Conservation (phyloP, 2,329 filamentous ascomycete genomes). For the Clonostachys solani region DNA sequence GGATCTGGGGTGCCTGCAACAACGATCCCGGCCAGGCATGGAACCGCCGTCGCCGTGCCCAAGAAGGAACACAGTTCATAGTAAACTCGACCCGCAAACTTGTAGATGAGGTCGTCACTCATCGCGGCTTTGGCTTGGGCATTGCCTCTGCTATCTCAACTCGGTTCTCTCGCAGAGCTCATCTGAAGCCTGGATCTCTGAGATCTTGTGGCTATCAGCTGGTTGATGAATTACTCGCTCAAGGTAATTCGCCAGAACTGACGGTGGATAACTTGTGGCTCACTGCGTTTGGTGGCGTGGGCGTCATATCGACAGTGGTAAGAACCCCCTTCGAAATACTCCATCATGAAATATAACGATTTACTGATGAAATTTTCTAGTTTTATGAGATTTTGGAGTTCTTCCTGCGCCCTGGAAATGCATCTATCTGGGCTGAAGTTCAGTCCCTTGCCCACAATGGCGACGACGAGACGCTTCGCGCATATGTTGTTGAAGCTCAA, state of each 20-base stretch:
- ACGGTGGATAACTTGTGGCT: constrained; percentile 31
- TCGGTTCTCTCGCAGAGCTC: constrained; percentile 16
- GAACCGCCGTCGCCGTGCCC: constrained; percentile 36
- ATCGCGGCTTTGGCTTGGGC: constrained; percentile 22
- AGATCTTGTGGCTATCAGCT: constrained; percentile 31
- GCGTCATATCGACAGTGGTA: constrained; percentile 29
- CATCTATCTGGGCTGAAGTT: constrained; percentile 34
- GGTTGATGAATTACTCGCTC: constrained; percentile 26
- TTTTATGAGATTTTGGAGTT: constrained; percentile 37
- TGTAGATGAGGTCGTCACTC: constrained; percentile 25
- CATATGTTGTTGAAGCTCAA: constrained; percentile 33
- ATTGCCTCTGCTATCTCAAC: constrained; percentile 18
- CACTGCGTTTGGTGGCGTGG: constrained; percentile 32
- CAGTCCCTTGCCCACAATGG: constrained; percentile 27
- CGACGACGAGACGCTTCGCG: constrained; percentile 23
- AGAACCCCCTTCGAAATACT: constrained; percentile 5
- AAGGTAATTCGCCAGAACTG: constrained; percentile 22
- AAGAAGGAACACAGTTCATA: constrained; percentile 28
- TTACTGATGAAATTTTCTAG: constrained; percentile 13
- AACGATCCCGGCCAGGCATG: constrained; percentile 40
- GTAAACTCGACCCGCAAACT: constrained; percentile 30
- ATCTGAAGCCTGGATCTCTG: constrained; percentile 27
- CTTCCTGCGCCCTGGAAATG: constrained; percentile 34
- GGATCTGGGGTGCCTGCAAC: constrained; percentile 41
- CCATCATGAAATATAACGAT: not conserved